Percentiles rank a stretch among this genome's conserved stretches.
Evolutionary conservation across 1,284 basidiomycete species (phyloP).

Genomic region (Boletus subluridellus): DNA sequence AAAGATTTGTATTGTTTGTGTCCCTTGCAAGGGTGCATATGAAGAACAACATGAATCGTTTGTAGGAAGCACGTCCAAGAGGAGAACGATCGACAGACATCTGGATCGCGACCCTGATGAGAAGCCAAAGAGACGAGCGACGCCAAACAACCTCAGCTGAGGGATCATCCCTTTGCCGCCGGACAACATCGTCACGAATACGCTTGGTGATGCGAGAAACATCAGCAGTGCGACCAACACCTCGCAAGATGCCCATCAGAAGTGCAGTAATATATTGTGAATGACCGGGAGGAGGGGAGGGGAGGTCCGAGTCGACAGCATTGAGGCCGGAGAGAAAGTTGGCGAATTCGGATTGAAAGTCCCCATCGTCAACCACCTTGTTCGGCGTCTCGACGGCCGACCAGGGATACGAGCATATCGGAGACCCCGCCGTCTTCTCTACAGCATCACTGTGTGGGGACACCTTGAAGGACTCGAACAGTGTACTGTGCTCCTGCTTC

Average conservation of each 20-base stretch:
- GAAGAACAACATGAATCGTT: conserved; percentile 45
- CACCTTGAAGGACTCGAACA: conserved; percentile 38
- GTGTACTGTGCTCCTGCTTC: conserved; percentile 13
- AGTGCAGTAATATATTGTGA: conserved; percentile 37
- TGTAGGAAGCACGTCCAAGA: conserved; percentile 37
- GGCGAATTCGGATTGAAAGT: conserved; percentile 22
- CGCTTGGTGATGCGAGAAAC: conserved; percentile 30
- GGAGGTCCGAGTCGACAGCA: neutral
- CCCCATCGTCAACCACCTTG: conserved; percentile 15
- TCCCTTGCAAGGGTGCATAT: conserved; percentile 21
- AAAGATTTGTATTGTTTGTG: neutral
- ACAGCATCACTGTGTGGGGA: conserved; percentile 8
- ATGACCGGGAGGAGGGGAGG: neutral
- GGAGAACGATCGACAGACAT: conserved; percentile 31
- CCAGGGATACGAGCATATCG: conserved; percentile 36
- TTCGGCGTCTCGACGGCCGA: conserved; percentile 28
- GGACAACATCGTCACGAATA: conserved; percentile 25
- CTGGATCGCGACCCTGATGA: conserved; percentile 40
- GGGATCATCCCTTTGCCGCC: too few species aligned
- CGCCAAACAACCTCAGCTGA: conserved; percentile 24
- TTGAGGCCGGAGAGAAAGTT: conserved; percentile 24
- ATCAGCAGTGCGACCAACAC: conserved; percentile 18
- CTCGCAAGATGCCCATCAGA: conserved; percentile 35
- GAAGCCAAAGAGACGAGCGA: conserved; percentile 38
- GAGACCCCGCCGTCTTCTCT: conserved; percentile 21